Evolutionary conservation across 2,329 filamentous ascomycete species (phyloP), one percentile per base, ranked within the genome.

Genomic region (Plectosphaerella cucumerina): DNA sequence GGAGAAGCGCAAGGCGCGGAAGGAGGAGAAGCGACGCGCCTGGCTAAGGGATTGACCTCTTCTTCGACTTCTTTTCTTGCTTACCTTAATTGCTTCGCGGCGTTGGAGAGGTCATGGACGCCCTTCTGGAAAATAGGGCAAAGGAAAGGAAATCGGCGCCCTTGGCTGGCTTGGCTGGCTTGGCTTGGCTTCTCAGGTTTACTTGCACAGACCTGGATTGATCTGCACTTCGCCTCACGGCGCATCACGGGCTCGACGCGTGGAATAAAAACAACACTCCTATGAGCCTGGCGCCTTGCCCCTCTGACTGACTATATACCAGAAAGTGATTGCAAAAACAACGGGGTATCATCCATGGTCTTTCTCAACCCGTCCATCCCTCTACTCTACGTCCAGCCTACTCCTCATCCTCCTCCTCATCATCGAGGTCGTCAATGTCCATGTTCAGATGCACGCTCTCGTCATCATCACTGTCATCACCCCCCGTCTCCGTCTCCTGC

Each of bases 11-110:
- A 82, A 85, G 55, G 89, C 89, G 43, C 90, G 84, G 73, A 97
- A 97, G 71, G 91, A 97, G 67, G 91, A 97, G 75, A 97, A 96
- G 73, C 80, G 92, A 54, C 78, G 92, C 57, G 93, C 91, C 10
- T 99, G 94, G 90, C 70, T 97, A 62, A 78, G 85, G 61, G 92
- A 96, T 70, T 97, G 72, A 85, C 15, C 39, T 15, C 15, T 39
- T 47, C 14, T 47, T 3, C 4, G 15, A n/a, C 6, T 10, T 12
- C 26, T 26, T 44, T 44, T n/a, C 26, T 39, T 15, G 2, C 33
- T 37, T 47, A 10, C n/a, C n/a, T 22, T n/a, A 12, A 41, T 11
- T 42, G 4, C 18, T 6, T 18, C n/a, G 18, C n/a, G 18, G 39
- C 39, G 39, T 4, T 8, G 17, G 11, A 42, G n/a, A 45, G n/a